Evolutionary conservation across 2,329 filamentous ascomycete genomes (phyloP).

Genomic region (Penicillium hesseltinei): DNA sequence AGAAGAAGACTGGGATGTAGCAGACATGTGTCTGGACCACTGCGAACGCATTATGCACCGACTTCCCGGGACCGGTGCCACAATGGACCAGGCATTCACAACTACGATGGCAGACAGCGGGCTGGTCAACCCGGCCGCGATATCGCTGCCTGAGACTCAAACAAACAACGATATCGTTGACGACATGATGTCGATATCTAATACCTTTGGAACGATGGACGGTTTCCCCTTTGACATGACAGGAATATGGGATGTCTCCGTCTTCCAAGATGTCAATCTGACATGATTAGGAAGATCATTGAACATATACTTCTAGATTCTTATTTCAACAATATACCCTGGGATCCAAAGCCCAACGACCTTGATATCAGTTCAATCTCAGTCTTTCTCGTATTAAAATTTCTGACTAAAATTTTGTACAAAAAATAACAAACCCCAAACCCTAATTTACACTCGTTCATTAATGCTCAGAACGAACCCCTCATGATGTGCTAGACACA

Average conservation of each 20-base stretch:
- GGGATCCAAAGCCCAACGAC: constrained; percentile 9
- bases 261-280: constrained; percentile 42
- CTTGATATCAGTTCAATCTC: constrained; percentile 19
- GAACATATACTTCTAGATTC: constrained; percentile 5
- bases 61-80: constrained; percentile 31
- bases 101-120: constrained; percentile 27
- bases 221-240: constrained; percentile 49
- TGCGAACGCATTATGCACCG: constrained; percentile 47
- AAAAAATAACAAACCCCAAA: constrained; percentile 27
- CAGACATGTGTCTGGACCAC: constrained; percentile 54
- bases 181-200: constrained; percentile 49
- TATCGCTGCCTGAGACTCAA: constrained; percentile 44
- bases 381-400: constrained; percentile 24
- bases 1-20: constrained; percentile 56
- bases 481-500: constrained; percentile 27
- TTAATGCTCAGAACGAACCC: constrained; percentile 28
- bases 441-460: constrained; percentile 39
- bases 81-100: constrained; percentile 19
- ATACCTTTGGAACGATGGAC: constrained; percentile 47
- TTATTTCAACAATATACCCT: constrained; percentile 22
- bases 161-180: constrained; percentile 48
- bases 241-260: constrained; percentile 47
- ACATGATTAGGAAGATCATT: constrained; percentile 10
- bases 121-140: constrained; percentile 40
- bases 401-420: constrained; percentile 28